These are phyloP conservation scores for Epithemia pelagica DNA, from an alignment of 108 stramenopile species.

Conservation along the genomic window DNA sequence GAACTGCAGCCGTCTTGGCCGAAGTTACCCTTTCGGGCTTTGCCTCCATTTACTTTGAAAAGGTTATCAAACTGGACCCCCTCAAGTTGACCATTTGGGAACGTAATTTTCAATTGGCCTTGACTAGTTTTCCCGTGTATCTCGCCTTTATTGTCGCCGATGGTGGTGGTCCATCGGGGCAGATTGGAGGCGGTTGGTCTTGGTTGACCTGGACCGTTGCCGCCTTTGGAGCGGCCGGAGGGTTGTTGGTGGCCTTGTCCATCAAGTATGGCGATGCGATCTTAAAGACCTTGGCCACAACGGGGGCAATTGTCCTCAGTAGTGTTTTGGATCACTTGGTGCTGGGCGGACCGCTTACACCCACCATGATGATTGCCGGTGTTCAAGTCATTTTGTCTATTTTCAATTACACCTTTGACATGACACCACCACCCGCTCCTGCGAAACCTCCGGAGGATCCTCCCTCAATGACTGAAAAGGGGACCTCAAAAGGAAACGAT, in stretches of 20 bases:
- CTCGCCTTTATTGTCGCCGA: constrained; percentile 51
- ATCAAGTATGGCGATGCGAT: constrained; percentile 93
- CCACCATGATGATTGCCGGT: constrained; percentile 73
- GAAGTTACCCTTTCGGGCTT: constrained; percentile 90
- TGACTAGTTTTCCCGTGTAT: constrained; percentile 66
- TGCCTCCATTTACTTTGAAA: constrained; percentile 93
- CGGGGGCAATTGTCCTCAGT: constrained; percentile 75
- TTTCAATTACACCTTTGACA: constrained; percentile 80
- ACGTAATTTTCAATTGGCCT: constrained; percentile 85
- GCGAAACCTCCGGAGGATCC: not conserved
- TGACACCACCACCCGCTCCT: constrained; percentile 29
- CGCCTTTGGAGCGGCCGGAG: constrained; percentile 80
- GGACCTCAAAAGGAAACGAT: too few relatives aligned
- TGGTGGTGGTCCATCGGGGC: constrained; percentile 54
- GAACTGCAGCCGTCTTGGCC: constrained; percentile 78
- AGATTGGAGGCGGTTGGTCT: constrained; percentile 68
- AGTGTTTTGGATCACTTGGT: constrained; percentile 57
- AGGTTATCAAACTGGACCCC: constrained; percentile 77
- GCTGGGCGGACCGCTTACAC: constrained; percentile 66
- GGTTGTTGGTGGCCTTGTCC: constrained; percentile 86
- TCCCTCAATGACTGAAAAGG: too few relatives aligned
- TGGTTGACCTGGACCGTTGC: constrained; percentile 43
- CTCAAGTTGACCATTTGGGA: constrained; percentile 83
- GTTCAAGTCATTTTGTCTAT: constrained; percentile 73
- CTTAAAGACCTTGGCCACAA: constrained; percentile 89